phyloP scores from a whole-genome alignment of 768 basidiomycete genomes.

The Roridomyces roridus region DNA sequence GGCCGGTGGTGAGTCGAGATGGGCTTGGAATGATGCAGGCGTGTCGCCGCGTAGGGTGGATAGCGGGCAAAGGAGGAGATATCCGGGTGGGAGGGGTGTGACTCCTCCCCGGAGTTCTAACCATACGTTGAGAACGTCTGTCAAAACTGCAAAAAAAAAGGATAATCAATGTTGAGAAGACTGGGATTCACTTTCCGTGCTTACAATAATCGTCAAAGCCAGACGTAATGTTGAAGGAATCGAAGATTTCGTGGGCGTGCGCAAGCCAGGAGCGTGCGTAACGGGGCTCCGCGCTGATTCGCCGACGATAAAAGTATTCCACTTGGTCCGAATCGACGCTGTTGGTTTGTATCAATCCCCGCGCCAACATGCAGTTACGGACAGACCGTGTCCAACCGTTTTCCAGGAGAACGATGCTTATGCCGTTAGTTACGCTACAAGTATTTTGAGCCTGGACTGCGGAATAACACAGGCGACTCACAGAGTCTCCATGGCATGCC shows the following conservation, averaged over 20 bases:
- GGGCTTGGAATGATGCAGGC: not conserved
- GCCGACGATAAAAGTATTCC: not conserved
- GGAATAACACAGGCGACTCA: not conserved
- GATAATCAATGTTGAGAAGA: not conserved
- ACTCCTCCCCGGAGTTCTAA: not conserved
- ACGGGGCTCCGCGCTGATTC: not conserved
- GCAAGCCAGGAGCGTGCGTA: not conserved
- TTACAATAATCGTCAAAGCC: not conserved
- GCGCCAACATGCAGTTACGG: not conserved
- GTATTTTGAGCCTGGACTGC: not conserved
- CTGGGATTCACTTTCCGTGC: no score
- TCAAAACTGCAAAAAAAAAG: not conserved
- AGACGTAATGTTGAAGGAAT: not conserved
- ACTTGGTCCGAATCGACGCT: not conserved
- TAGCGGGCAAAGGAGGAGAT: slow-evolving; percentile 6
- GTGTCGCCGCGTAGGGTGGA: not conserved
- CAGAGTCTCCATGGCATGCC: not conserved
- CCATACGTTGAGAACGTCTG: not conserved
- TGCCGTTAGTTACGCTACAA: not conserved
- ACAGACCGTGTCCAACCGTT: slow-evolving; percentile 9
- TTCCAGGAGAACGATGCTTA: not conserved
- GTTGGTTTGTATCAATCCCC: not conserved
- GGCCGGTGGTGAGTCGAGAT: not conserved
- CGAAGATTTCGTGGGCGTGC: slow-evolving; percentile 1
- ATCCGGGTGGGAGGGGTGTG: not conserved